phyloP scores from a whole-genome alignment of 2,329 filamentous ascomycete species.

The Colletotrichum godetiae region DNA sequence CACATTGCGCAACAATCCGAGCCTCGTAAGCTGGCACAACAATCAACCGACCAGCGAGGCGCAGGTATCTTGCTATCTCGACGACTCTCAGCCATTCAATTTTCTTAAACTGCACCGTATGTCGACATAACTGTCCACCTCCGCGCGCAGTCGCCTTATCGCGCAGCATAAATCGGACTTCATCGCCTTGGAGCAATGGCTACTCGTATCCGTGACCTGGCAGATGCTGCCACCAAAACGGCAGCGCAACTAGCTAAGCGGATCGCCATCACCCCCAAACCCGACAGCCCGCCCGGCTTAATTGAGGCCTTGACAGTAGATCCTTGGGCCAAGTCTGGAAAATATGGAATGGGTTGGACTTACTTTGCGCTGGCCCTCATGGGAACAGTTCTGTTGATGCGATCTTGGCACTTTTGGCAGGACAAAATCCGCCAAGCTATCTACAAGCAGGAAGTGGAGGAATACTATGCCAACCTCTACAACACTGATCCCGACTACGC shows the following conservation, averaged over 20 bases:
- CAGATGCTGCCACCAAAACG: slow-evolving; percentile 47
- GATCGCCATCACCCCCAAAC: slow-evolving; percentile 69
- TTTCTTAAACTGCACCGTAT: slow-evolving; percentile 35
- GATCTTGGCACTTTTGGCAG: slow-evolving; percentile 90
- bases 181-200: slow-evolving; percentile 49
- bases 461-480: slow-evolving; percentile 68
- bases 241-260: slow-evolving; percentile 60
- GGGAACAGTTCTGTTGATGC: slow-evolving; percentile 73
- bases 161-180: slow-evolving; percentile 37
- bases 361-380: slow-evolving; percentile 85
- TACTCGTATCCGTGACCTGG: slow-evolving; percentile 47
- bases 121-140: slow-evolving; percentile 39
- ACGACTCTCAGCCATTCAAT: not conserved
- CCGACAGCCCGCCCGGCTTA: slow-evolving; percentile 70
- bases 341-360: slow-evolving; percentile 89
- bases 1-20: not conserved
- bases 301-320: slow-evolving; percentile 75
- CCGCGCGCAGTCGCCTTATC: slow-evolving; percentile 42
- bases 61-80: not conserved
- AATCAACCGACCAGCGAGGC: not conserved
- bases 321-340: slow-evolving; percentile 83
- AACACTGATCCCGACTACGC: slow-evolving; percentile 61
- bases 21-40: not conserved
- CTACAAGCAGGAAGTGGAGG: slow-evolving; percentile 83
- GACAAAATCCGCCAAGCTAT: slow-evolving; percentile 92